Evolutionary conservation across 352 stramenopile genomes (phyloP), one percentile per base, ranked within the genome.

Genomic region (Pythium myriotylum): DNA sequence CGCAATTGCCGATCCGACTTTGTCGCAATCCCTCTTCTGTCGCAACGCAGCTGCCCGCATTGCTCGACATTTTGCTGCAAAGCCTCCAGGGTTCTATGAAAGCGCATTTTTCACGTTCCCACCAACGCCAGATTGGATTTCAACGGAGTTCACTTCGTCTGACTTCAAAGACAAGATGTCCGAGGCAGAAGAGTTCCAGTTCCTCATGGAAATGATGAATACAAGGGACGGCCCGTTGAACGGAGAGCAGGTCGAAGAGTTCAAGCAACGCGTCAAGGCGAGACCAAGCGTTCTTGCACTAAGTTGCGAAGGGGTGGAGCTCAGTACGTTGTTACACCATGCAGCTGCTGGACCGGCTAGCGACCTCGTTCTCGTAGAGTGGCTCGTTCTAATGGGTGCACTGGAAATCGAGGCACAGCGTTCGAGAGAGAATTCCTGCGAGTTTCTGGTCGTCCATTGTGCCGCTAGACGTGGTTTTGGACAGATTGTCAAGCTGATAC

Each of bases 401-500:
- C 23, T 57, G 6, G 29, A 5, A 35, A 10, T 35, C 5, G 29
- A 35, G 10, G 5, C 29, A 35, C 41, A 48, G 8, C 17, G 35
- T 5, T 6, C 26, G 12, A 47, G 37, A 0, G 8, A 54, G 6
- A 16, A 42, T 1, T 41, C 63, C 6, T 29, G 46, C 3, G 67
- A 74, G 19, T 54, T 50, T 1, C 65, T 77, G 52, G 57, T 63
- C 3, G 47, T 72, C 4, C 67, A 76, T 22, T 68, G 57, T 41
- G 62, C 67, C 16, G 59, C 54, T 1, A 65, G 65, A 13, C 52
- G 24, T 19, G 68, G 65, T 0, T 40, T 65, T 19, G 47, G 35
- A 6, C 55, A 70, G 23, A 76, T 76, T 4, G 56, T 65, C 0
- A 46, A 35, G n/a, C 52, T 73, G 26, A 27, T 76, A 41, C 57